A percentile compares a stretch with the other conserved stretches of the same genome.
These are phyloP conservation scores for Rhexocercosporidium sp. DNA, from an alignment of 2,329 filamentous ascomycete genomes.

Conservation along the genomic window DNA sequence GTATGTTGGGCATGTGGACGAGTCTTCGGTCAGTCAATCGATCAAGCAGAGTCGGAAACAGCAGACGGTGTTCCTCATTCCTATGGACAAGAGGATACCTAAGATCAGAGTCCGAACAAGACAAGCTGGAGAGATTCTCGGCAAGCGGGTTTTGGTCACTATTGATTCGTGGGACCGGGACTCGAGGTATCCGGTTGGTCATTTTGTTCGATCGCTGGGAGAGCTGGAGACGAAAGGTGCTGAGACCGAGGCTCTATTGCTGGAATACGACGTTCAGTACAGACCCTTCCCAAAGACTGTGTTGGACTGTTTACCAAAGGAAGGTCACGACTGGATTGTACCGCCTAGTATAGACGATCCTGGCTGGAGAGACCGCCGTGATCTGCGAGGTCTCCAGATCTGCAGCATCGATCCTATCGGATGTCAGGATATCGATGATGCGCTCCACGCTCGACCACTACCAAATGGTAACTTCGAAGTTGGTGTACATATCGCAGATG, in stretches of 20 bases:
- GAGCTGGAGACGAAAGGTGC: conserved; percentile 97
- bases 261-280: conserved; percentile 98
- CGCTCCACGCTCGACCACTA: conserved; percentile 82
- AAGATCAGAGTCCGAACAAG: conserved; percentile 94
- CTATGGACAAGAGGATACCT: conserved; percentile 97
- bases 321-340: conserved; percentile 94
- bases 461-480: conserved; percentile 96
- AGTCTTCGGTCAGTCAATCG: conserved; percentile 77
- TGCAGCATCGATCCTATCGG: conserved; percentile 97
- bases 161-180: conserved; percentile 97
- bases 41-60: conserved; percentile 80
- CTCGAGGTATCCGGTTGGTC: conserved; percentile 88
- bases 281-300: conserved; percentile 96
- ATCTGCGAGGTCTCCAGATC: conserved; percentile 84
- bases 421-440: conserved; percentile 98
- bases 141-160: conserved; percentile 89
- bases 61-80: conserved; percentile 91
- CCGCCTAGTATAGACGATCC: conserved; percentile 79
- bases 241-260: conserved; percentile 90
- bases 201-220: conserved; percentile 91
- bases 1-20: conserved; percentile 95
- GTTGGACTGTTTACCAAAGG: conserved; percentile 85
- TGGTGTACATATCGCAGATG: conserved; percentile 97
- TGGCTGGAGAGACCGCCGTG: conserved; percentile 84
- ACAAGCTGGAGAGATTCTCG: conserved; percentile 85